phyloP scores from a whole-genome alignment of 2,329 filamentous ascomycete species.

The Ceratocystis variospora region DNA sequence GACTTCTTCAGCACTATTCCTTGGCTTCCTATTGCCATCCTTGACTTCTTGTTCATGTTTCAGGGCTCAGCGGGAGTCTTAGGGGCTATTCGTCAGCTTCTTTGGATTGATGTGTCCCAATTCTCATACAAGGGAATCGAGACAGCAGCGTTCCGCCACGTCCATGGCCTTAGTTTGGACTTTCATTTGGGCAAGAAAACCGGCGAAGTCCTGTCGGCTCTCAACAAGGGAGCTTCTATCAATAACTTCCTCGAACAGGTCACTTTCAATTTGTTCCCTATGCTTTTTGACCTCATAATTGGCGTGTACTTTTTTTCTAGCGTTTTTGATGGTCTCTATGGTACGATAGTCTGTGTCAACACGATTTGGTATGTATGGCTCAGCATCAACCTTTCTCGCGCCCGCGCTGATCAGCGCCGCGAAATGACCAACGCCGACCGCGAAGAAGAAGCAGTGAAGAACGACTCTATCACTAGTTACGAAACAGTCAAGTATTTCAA shows the following conservation, averaged over 20 bases:
- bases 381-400: conserved; percentile 90
- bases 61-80: conserved; percentile 83
- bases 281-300: conserved; percentile 78
- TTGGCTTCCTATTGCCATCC: conserved; percentile 43
- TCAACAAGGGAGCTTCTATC: conserved; percentile 92
- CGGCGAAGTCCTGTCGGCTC: conserved; percentile 83
- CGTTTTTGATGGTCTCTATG: conserved; percentile 49
- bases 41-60: conserved; percentile 35
- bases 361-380: conserved; percentile 95
- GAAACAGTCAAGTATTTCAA: conserved; percentile 92
- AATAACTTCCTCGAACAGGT: conserved; percentile 94
- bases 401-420: conserved; percentile 76
- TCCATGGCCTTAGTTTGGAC: conserved; percentile 85
- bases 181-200: conserved; percentile 96
- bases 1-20: conserved; percentile 38
- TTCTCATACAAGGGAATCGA: conserved; percentile 92
- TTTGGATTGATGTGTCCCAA: conserved; percentile 96
- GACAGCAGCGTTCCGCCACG: conserved; percentile 91
- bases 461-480: conserved; percentile 97
- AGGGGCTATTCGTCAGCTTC: conserved; percentile 62
- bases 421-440: conserved; percentile 91
- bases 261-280: conserved; percentile 89
- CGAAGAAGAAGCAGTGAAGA: conserved; percentile 94
- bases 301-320: conserved; percentile 71
- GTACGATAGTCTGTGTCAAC: conserved; percentile 70